A percentile compares a stretch with the other conserved stretches of the same genome.
Conservation (phyloP, 805 yeast genomes). For the Candida ponderosae region DNA sequence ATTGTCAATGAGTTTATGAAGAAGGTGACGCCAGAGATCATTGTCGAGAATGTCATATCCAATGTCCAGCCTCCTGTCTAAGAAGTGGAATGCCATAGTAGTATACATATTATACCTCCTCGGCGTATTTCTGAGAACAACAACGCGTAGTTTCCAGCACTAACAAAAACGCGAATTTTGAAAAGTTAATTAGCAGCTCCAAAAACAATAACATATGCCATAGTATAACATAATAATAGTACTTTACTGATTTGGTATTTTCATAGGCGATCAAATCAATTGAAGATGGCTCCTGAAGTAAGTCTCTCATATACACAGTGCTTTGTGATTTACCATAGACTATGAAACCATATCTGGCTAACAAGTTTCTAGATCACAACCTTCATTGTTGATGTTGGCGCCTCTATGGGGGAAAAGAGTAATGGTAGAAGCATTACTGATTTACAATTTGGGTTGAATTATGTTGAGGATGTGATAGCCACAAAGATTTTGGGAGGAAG, state of each 20-base stretch:
- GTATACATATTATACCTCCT: not conserved
- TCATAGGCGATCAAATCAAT: too few species aligned
- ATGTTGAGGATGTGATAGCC: slow-evolving; percentile 32
- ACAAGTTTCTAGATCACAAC: slow-evolving; percentile 30
- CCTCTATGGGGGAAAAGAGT: slow-evolving; percentile 25
- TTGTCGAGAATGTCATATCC: slow-evolving; percentile 43
- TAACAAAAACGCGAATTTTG: too few species aligned
- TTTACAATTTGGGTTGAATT: slow-evolving; percentile 29
- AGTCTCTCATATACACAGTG: too few species aligned
- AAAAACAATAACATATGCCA: too few species aligned
- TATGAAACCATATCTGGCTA: too few species aligned
- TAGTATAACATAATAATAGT: too few species aligned
- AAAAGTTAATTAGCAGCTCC: too few species aligned
- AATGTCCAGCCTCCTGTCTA: slow-evolving; percentile 46
- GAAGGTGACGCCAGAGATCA: slow-evolving; percentile 37
- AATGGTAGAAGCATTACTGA: slow-evolving; percentile 24
- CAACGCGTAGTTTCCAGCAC: too few species aligned
- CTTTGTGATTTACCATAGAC: not conserved
- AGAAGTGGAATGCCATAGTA: not conserved
- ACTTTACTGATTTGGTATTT: too few species aligned
- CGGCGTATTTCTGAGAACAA: not conserved
- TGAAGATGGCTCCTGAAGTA: too few species aligned
- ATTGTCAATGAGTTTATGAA: slow-evolving; percentile 32
- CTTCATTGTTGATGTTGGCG: slow-evolving; percentile 43
- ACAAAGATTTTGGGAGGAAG: slow-evolving; percentile 21